phyloP scores from a whole-genome alignment of 2,329 filamentous ascomycete genomes.

The Penicillium sp. region DNA sequence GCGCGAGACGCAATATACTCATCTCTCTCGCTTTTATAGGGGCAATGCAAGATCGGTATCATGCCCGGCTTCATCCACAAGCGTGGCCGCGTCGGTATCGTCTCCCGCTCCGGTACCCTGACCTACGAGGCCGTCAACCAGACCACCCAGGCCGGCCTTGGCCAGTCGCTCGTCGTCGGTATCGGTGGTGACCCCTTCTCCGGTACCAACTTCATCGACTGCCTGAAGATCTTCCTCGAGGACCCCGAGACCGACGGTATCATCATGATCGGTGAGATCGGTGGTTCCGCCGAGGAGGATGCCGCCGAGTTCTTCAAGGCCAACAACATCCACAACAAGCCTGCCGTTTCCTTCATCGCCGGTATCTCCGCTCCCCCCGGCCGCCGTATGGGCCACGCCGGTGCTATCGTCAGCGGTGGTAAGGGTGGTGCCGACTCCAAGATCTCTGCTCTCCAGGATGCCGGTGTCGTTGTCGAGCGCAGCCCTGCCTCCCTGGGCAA shows the following conservation, averaged over 20 bases:
- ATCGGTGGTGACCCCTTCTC: conserved; percentile 99
- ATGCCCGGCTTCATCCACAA: conserved; percentile 99
- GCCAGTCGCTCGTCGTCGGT: conserved; percentile 95
- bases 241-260: conserved; percentile 97
- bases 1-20: conserved; percentile 6
- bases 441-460: conserved; percentile 89
- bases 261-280: conserved; percentile 99
- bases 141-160: conserved; percentile 93
- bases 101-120: conserved; percentile 94
- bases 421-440: conserved; percentile 98
- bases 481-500: conserved; percentile 90
- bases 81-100: conserved; percentile 96
- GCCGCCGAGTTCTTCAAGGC: conserved; percentile 92
- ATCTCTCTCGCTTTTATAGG: conserved; percentile 47
- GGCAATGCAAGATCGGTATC: conserved; percentile 99
- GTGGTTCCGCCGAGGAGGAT: conserved; percentile 95
- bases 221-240: conserved; percentile 92
- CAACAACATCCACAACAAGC: conserved; percentile 91
- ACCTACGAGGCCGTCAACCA: conserved; percentile 99
- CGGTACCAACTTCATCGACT: conserved; percentile 99
- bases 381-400: conserved; percentile 97
- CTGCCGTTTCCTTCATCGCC: conserved; percentile 96
- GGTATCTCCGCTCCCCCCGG: conserved; percentile 96
- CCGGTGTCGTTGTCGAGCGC: conserved; percentile 94
- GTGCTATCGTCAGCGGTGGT: conserved; percentile 94